phyloP scores from a whole-genome alignment of 441 rosid genomes.

The Viola pubescens region DNA sequence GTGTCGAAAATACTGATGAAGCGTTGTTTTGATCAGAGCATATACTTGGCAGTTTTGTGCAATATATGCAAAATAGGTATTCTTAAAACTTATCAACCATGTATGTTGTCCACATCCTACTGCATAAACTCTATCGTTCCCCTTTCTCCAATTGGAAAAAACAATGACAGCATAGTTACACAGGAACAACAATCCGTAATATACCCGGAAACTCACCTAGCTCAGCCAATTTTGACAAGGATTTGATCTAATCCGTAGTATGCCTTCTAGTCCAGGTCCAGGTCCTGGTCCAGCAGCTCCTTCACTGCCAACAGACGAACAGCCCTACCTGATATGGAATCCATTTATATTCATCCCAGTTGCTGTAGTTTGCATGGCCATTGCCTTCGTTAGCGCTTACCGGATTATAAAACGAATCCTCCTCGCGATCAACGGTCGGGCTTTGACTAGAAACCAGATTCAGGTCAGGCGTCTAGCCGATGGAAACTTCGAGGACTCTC shows the following conservation, averaged over 20 bases:
- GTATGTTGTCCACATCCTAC: too few species aligned
- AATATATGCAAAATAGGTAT: too few species aligned
- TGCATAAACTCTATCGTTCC: too few species aligned
- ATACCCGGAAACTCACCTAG: too few species aligned
- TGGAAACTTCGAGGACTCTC: conserved; percentile 7
- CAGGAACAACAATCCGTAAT: too few species aligned
- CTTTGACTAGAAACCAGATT: conserved; percentile 10
- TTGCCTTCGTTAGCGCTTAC: conserved; percentile 21
- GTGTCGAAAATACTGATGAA: too few species aligned
- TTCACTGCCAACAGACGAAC: neutral
- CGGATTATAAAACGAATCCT: conserved; percentile 14
- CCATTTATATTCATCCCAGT: conserved; percentile 17
- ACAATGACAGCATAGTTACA: too few species aligned
- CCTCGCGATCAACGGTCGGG: neutral
- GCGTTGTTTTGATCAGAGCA: too few species aligned
- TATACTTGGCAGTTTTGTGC: too few species aligned
- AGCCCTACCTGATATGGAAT: neutral
- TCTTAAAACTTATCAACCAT: too few species aligned
- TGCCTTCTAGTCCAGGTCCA: conserved; percentile 6
- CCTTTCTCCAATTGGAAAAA: too few species aligned
- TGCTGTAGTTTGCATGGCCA: conserved; percentile 7
- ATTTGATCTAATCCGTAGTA: neutral
- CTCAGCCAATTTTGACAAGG: too few species aligned
- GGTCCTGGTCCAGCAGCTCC: neutral
- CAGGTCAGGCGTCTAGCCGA: conserved; percentile 14